phyloP scores from a whole-genome alignment of 257 asterid genomes.

The Asclepias syriaca region DNA sequence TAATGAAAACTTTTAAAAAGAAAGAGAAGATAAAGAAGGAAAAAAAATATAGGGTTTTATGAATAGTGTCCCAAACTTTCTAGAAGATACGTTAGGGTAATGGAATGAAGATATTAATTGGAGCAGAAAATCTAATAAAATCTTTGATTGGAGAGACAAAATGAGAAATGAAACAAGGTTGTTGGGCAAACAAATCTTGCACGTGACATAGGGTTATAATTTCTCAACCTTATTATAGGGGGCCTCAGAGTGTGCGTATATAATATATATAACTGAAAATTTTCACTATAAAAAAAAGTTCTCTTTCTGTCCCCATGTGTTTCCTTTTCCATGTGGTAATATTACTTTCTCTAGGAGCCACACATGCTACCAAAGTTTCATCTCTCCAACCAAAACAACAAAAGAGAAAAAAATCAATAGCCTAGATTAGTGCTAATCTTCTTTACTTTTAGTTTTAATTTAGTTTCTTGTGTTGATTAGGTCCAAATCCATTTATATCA shows the following conservation, averaged over 20 bases:
- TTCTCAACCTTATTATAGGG: not conserved
- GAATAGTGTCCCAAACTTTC: too few species aligned
- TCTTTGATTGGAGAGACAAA: not conserved
- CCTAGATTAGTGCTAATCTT: too few species aligned
- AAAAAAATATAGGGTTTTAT: too few species aligned
- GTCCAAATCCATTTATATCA: too few species aligned
- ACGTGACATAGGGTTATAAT: conserved; percentile 9
- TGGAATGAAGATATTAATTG: not conserved
- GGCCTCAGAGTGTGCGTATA: not conserved
- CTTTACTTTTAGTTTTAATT: too few species aligned
- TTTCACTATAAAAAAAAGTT: conserved; percentile 3
- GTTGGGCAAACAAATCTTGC: conserved; percentile 7
- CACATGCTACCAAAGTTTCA: conserved; percentile 10
- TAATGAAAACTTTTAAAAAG: too few species aligned
- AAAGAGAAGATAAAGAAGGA: too few species aligned
- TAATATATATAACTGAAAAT: not conserved
- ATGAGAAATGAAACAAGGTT: not conserved
- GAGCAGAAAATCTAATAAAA: not conserved
- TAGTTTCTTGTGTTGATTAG: too few species aligned
- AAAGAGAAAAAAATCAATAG: too few species aligned
- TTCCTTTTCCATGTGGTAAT: conserved; percentile 25
- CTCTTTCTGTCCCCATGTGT: conserved; percentile 19
- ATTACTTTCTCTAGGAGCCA: conserved; percentile 13
- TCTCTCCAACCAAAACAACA: not conserved
- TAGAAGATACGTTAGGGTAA: not conserved